A percentile compares a stretch with the other conserved stretches of the same genome.
phyloP scores from a whole-genome alignment of 108 stramenopile species.

The Epithemia pelagica region DNA sequence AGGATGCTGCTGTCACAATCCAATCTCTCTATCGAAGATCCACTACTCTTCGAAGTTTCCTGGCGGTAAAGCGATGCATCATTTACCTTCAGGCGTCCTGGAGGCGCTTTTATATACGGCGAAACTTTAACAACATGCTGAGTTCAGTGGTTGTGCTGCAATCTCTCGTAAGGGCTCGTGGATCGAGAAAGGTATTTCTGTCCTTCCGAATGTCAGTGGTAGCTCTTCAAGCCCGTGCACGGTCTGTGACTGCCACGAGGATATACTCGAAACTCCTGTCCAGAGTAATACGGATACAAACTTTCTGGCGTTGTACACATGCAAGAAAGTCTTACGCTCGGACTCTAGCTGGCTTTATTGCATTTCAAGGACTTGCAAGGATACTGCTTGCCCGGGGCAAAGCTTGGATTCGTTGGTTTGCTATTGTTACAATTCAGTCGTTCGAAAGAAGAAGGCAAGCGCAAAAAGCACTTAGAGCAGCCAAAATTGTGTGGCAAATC shows the following conservation, averaged over 20 bases:
- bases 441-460: not conserved
- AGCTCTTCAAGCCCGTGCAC: not conserved
- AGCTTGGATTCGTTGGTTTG: not conserved
- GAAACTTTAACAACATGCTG: not conserved
- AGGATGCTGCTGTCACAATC: not conserved
- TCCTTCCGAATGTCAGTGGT: not conserved
- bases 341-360: not conserved
- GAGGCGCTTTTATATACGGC: not conserved
- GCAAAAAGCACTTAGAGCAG: not conserved
- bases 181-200: not conserved
- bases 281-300: not conserved
- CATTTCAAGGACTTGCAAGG: not conserved
- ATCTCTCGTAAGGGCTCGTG: not conserved
- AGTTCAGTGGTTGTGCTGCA: not conserved
- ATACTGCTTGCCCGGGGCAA: not conserved
- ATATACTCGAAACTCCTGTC: not conserved
- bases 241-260: not conserved
- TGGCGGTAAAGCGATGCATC: not conserved
- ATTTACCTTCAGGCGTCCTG: not conserved
- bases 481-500: not conserved
- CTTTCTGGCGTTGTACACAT: not conserved
- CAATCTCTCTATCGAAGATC: not conserved
- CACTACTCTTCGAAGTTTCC: not conserved
- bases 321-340: not conserved
- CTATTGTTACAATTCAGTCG: not conserved